Conservation (phyloP, 177 flowering plant species). For the Vitis hybrid region DNA sequence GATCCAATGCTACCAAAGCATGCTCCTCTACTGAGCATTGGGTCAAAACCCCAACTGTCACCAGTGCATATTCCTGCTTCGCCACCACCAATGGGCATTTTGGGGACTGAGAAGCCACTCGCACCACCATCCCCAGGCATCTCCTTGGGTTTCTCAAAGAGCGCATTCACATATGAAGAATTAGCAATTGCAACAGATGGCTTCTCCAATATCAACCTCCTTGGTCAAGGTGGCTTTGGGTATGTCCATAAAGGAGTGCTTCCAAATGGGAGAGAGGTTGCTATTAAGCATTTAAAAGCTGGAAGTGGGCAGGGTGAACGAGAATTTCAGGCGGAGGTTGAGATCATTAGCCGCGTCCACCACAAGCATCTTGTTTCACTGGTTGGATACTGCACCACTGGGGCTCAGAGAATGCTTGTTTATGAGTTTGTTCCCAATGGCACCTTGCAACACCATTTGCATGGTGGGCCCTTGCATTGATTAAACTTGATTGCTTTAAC, state of each 20-base stretch:
- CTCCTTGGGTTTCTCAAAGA: conserved; percentile 22
- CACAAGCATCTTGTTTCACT: conserved; percentile 47
- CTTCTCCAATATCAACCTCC: conserved; percentile 32
- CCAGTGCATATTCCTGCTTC: not conserved
- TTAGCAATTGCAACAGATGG: conserved; percentile 32
- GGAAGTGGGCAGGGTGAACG: conserved; percentile 57
- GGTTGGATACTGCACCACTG: conserved; percentile 46
- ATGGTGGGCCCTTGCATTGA: conserved; percentile 27
- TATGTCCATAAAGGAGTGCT: conserved; percentile 48
- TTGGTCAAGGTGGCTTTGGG: conserved; percentile 52
- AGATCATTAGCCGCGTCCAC: conserved; percentile 46
- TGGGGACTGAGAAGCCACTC: conserved; percentile 23
- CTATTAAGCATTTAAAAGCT: conserved; percentile 49
- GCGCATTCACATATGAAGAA: conserved; percentile 38
- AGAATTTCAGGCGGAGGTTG: conserved; percentile 52
- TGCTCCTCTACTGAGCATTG: conserved; percentile 7
- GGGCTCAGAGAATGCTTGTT: conserved; percentile 43
- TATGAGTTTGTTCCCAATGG: conserved; percentile 51
- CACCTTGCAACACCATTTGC: conserved; percentile 46
- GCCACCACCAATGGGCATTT: conserved; percentile 14
- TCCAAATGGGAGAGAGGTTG: conserved; percentile 38
- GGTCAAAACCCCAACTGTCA: not conserved
- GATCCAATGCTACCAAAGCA: conserved; percentile 10
- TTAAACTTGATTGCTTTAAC: not conserved
- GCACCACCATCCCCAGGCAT: conserved; percentile 12